Evolutionary conservation across 441 rosid species (phyloP), one percentile per base, ranked within the genome.

Genomic region (Pelargonium myrrhifolium): DNA sequence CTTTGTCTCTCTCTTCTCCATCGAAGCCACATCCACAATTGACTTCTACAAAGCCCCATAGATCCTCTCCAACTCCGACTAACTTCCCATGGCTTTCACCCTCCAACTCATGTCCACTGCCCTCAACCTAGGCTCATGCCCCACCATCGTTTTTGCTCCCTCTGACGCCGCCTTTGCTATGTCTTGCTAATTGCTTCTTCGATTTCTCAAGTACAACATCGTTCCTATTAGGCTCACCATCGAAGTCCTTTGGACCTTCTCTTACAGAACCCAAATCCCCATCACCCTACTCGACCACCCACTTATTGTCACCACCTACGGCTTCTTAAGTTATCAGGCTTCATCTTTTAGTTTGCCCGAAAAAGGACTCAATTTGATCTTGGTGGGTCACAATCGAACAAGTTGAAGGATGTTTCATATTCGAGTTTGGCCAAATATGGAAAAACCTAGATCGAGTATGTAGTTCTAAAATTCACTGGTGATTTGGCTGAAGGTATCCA

Each of bases 391-490:
- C 60, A 93, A 81, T 69, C 86, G 0, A 84, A 81, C 0, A 90
- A 89, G 73, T 79, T 93, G 18, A 81, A 74, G 3, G 89, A 84
- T 18, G 92, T 93, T 22, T 83, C 91, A 0, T 85, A 81, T 64
- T 67, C 85, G 3, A 89, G 90, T 63, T 72, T 35, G 63, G 80
- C 88, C 5, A 86, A 86, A 74, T 76, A 79, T 72, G 37, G 71
- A 0, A 74, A 75, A 12, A 65, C 70, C 21, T 81, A 90, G 79
- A 84, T 87, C 80, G 82, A 82, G 78, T 77, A 77, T 0, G 93
- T 89, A n/a, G 77, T 89, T 0, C 92, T 89, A 70, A 96, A 93
- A 70, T 93, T 93, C 81, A 75, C 87, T 39, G 92, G 93, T 1
- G 94, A 90, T 75, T 68, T 90, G 12, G 92, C 89, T 53, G 91